Evolutionary conservation across 1,139 yeast genomes (phyloP).

Genomic region (Yarrowia galli): DNA sequence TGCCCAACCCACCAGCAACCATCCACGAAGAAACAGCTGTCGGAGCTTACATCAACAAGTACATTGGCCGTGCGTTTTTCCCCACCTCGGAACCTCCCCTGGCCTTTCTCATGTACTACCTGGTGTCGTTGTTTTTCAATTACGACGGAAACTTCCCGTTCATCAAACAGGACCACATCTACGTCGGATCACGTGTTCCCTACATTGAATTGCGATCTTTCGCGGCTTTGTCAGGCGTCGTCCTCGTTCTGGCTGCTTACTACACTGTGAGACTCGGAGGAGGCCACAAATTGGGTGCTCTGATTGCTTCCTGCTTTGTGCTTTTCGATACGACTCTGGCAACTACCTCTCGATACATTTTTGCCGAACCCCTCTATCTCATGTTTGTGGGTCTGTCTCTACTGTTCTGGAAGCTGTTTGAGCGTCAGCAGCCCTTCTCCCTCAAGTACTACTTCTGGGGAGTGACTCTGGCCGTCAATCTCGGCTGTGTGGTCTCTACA

Average conservation of each 20-base stretch:
- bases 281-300: slow-evolving; percentile 55
- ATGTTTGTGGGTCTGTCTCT: slow-evolving; percentile 57
- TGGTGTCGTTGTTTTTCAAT: slow-evolving; percentile 54
- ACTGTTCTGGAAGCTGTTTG: slow-evolving; percentile 57
- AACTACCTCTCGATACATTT: slow-evolving; percentile 59
- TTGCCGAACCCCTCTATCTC: slow-evolving; percentile 61
- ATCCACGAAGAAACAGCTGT: slow-evolving; percentile 67
- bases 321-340: slow-evolving; percentile 63
- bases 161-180: slow-evolving; percentile 52
- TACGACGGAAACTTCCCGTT: slow-evolving; percentile 57
- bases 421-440: slow-evolving; percentile 53
- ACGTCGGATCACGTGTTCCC: slow-evolving; percentile 50
- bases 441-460: slow-evolving; percentile 57
- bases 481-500: slow-evolving; percentile 63
- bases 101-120: slow-evolving; percentile 58
- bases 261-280: slow-evolving; percentile 59
- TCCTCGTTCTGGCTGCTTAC: slow-evolving; percentile 58
- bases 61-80: slow-evolving; percentile 61
- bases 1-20: slow-evolving; percentile 49
- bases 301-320: slow-evolving; percentile 57
- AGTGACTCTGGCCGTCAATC: slow-evolving; percentile 56
- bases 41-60: slow-evolving; percentile 62
- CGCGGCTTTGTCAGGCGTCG: slow-evolving; percentile 61
- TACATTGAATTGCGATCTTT: slow-evolving; percentile 60
- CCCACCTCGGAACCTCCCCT: slow-evolving; percentile 71